Base-by-base conservation (phyloP, 495 filamentous ascomycete genomes). In the Talaromyces nanjingensis region DNA sequence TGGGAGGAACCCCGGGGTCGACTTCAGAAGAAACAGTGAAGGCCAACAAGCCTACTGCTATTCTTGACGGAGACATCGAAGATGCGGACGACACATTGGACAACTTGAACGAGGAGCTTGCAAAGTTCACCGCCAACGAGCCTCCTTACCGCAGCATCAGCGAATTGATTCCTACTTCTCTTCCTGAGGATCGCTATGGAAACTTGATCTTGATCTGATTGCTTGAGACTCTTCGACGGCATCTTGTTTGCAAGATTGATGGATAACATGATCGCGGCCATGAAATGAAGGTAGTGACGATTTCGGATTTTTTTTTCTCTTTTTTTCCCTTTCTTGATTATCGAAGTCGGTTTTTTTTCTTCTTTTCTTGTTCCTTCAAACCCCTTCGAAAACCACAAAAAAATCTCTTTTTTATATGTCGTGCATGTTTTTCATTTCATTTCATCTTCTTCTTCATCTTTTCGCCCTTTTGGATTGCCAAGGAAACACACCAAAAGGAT, bases 361-460 rank as follows among this genome's bases (percentile, higher is more conserved):
- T 42, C 22, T 22, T 27, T 60, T 45, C 64, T 14, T 65, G 61
- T 47, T 37, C 29, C 16, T 53, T 60, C 64, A 37, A 63, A 54
- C 11, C 29, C 1, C 8, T 14, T 42, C n/a, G 12, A 56, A 56
- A 29, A 6, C 22, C n/a, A 9, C 22, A 56, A 56, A 56, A 56
- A 56, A 56, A 56, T 24, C 6, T 54, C 20, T 25, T 11, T 11
- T 4, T n/a, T 53, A 34, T 49, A 62, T 39, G 59, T 52, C 53
- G 7, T 62, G 54, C 64, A 27, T 42, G 45, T 53, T 63, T 63
- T 45, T 65, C 63, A 20, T 60, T 63, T 60, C 54, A 63, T 60
- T 63, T 18, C 34, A 34, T 59, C 22, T 24, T 24, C 22, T 24
- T 24, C 22, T 34, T 18, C 49, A 56, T 16, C 20, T 39, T 61